phyloP scores from a whole-genome alignment of 1,284 basidiomycete species.

The Pholiota adiposa region DNA sequence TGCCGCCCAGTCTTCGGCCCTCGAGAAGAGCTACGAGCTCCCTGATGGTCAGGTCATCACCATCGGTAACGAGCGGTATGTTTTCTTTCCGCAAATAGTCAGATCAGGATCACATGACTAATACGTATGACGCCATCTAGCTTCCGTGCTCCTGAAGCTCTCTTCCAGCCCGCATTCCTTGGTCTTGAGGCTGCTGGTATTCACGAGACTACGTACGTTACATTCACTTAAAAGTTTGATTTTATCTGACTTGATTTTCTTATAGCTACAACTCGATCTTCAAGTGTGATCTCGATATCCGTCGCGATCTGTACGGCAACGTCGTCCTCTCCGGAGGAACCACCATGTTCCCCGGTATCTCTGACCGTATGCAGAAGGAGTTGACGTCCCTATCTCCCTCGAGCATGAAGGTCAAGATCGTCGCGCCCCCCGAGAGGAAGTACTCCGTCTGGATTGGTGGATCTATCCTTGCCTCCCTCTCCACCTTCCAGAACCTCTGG shows the following conservation, averaged over 20 bases:
- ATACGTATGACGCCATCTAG: conserved; percentile 41
- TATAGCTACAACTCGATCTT: conserved; percentile 85
- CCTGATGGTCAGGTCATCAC: conserved; percentile 98
- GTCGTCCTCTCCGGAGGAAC: conserved; percentile 75
- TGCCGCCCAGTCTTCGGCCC: conserved; percentile 86
- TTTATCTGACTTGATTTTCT: neutral
- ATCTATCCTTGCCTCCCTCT: conserved; percentile 94
- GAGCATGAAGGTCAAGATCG: conserved; percentile 95
- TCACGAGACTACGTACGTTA: conserved; percentile 87
- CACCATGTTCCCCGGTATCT: conserved; percentile 96
- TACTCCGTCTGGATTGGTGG: conserved; percentile 99
- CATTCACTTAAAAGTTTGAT: conserved; percentile 1
- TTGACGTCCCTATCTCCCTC: conserved; percentile 85
- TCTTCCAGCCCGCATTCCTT: conserved; percentile 96
- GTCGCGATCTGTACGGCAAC: conserved; percentile 90
- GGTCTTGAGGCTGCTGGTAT: conserved; percentile 94
- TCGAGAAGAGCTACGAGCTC: conserved; percentile 96
- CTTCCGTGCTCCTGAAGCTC: conserved; percentile 96
- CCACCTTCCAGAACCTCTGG: conserved; percentile 96
- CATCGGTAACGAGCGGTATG: conserved; percentile 91
- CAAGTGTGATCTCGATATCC: conserved; percentile 81
- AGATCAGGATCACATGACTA: conserved; percentile 14
- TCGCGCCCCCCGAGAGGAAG: conserved; percentile 91
- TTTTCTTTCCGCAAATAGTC: conserved; percentile 12
- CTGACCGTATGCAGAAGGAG: conserved; percentile 99